A percentile compares a stretch with the other conserved stretches of the same genome.
Conservation (phyloP, 805 yeast genomes). For the Geotrichum ghanense region DNA sequence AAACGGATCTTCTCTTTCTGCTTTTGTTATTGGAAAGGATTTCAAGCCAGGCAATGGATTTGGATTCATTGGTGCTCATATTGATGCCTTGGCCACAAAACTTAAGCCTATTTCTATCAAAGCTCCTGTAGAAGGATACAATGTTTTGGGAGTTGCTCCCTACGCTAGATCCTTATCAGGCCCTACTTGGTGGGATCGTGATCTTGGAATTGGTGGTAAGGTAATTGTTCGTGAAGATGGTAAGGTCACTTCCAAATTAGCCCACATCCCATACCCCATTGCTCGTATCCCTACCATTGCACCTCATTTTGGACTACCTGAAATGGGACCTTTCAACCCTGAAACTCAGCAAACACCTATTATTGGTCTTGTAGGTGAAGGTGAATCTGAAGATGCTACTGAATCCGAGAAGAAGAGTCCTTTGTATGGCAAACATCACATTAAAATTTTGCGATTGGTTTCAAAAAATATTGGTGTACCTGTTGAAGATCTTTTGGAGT, state of each 20-base stretch:
- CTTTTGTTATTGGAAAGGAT: conserved; percentile 55
- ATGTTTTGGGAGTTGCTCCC: conserved; percentile 67
- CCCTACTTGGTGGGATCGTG: conserved; percentile 69
- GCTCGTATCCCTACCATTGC: conserved; percentile 74
- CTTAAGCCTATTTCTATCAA: conserved; percentile 61
- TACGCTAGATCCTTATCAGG: conserved; percentile 56
- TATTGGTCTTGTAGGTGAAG: conserved; percentile 38
- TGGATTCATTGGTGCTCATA: conserved; percentile 58
- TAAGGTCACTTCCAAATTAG: conserved; percentile 18
- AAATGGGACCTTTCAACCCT: conserved; percentile 53
- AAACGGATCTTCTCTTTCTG: conserved; percentile 56
- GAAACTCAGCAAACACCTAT: conserved; percentile 73
- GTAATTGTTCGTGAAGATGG: conserved; percentile 37
- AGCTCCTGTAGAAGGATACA: conserved; percentile 54
- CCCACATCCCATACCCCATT: conserved; percentile 29
- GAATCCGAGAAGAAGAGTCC: conserved; percentile 52
- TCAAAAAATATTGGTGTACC: conserved; percentile 45
- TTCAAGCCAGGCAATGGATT: conserved; percentile 49
- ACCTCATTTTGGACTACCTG: conserved; percentile 65
- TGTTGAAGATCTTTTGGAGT: conserved; percentile 49
- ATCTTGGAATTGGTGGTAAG: conserved; percentile 70
- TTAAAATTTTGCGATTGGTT: conserved; percentile 53
- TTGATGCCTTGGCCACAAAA: conserved; percentile 54
- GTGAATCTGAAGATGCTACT: conserved; percentile 34
- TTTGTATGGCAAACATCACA: conserved; percentile 52